Evolutionary conservation across 169 alveolate species (phyloP).

Genomic region (Sarcocystis neurona): DNA sequence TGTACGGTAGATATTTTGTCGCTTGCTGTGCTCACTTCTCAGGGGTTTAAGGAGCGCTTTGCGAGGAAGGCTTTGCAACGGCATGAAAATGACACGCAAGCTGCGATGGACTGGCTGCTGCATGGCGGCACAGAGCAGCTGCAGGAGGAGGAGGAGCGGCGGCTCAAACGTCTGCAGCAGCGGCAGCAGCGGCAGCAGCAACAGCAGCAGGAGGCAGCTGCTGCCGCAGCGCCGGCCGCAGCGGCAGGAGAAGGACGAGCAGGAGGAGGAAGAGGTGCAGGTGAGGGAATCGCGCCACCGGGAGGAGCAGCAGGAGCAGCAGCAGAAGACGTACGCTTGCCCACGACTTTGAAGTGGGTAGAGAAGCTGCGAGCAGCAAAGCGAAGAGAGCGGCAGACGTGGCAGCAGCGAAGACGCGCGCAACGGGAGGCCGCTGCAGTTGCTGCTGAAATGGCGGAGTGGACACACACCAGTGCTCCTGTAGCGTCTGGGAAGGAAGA

Average conservation of each 20-base stretch:
- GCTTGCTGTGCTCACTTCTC: constrained; percentile 61
- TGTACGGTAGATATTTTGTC: constrained; percentile 65
- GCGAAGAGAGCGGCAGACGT: constrained; percentile 12
- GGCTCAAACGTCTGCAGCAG: constrained; percentile 16
- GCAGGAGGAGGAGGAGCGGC: constrained; percentile 46
- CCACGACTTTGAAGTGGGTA: constrained; percentile 64
- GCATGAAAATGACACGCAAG: constrained; percentile 68
- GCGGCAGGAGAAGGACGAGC: background rate
- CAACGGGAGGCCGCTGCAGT: constrained; percentile 43
- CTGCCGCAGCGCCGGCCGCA: background rate
- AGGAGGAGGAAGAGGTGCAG: constrained; percentile 19
- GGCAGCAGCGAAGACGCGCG: constrained; percentile 53
- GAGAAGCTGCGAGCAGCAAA: constrained; percentile 48
- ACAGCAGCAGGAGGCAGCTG: background rate
- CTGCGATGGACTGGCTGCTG: constrained; percentile 66
- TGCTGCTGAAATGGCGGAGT: background rate
- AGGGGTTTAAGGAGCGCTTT: constrained; percentile 68
- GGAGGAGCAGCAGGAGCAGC: constrained; percentile 27
- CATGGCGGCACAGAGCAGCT: constrained; percentile 41
- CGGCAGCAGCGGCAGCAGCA: constrained; percentile 50
- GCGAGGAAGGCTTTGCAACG: constrained; percentile 64
- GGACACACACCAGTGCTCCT: no score
- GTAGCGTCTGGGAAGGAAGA: no score
- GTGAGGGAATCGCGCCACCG: constrained; percentile 32
- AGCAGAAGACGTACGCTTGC: constrained; percentile 52